Conservation (phyloP, 805 yeast genomes). For the Alloascoidea africana region DNA sequence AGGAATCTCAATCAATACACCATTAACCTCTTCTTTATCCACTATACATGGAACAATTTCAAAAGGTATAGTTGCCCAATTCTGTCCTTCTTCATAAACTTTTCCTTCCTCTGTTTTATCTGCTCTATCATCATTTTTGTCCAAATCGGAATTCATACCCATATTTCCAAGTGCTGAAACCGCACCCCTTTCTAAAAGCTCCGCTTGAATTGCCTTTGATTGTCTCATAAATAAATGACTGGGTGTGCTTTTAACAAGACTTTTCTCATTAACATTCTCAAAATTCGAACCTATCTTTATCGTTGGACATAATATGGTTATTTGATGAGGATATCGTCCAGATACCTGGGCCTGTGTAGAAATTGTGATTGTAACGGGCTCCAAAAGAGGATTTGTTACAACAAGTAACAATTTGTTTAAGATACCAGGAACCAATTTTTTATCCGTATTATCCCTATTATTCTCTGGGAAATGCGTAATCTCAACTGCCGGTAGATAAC, state of each 20-base stretch:
- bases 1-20: not conserved
- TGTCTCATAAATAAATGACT: not conserved
- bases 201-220: not conserved
- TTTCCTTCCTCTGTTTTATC: conserved; percentile 1
- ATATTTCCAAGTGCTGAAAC: not conserved
- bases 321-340: not conserved
- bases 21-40: not conserved
- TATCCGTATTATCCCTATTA: too few relatives aligned
- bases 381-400: not conserved
- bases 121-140: not conserved
- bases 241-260: not conserved
- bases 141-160: not conserved
- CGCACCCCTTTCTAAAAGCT: not conserved
- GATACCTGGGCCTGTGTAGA: conserved; percentile 1
- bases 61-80: not conserved
- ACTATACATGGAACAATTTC: not conserved
- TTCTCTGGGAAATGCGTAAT: not conserved
- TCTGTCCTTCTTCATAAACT: not conserved
- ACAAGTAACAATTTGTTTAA: not conserved
- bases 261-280: not conserved
- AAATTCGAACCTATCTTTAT: not conserved
- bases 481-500: conserved; percentile 12
- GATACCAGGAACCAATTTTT: not conserved
- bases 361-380: not conserved
- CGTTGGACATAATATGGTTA: not conserved